A percentile compares a stretch with the other conserved stretches of the same genome.
These are phyloP conservation scores for Fusarium liriodendri DNA, from an alignment of 2,329 filamentous ascomycete species.

Conservation along the genomic window DNA sequence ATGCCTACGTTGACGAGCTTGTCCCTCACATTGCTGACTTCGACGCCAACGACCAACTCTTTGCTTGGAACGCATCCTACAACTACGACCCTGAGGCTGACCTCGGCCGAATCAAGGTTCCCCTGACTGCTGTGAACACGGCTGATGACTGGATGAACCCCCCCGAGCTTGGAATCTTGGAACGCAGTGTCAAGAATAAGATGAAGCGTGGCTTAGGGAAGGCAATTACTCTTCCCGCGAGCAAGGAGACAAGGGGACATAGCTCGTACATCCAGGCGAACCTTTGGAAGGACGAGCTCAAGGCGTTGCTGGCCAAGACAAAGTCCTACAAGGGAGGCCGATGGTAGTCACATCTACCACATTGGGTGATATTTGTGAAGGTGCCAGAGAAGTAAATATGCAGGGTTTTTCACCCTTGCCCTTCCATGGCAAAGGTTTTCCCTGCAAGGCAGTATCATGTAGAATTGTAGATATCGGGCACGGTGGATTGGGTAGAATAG, in stretches of 20 bases:
- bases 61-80: slow-evolving; percentile 21
- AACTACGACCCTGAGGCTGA: slow-evolving; percentile 6
- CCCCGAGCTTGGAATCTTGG: slow-evolving; percentile 6
- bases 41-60: slow-evolving; percentile 26
- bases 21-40: background rate
- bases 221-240: background rate
- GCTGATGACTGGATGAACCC: slow-evolving; percentile 30
- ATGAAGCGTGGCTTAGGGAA: slow-evolving; percentile 12
- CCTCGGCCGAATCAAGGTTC: slow-evolving; percentile 7
- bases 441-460: background rate
- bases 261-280: slow-evolving; percentile 26
- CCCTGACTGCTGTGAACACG: slow-evolving; percentile 24
- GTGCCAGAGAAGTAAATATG: too few relatives aligned
- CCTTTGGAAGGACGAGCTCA: slow-evolving; percentile 25
- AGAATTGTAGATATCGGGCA: background rate
- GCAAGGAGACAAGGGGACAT: slow-evolving; percentile 16
- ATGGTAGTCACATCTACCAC: background rate
- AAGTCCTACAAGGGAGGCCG: background rate
- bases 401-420: background rate
- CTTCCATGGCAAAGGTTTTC: background rate
- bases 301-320: background rate
- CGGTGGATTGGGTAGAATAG: background rate
- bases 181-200: background rate
- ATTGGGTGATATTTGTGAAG: too few relatives aligned
- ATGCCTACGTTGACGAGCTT: slow-evolving; percentile 3